Conservation (phyloP, 352 stramenopile species). For the Blastocystis sp. region DNA sequence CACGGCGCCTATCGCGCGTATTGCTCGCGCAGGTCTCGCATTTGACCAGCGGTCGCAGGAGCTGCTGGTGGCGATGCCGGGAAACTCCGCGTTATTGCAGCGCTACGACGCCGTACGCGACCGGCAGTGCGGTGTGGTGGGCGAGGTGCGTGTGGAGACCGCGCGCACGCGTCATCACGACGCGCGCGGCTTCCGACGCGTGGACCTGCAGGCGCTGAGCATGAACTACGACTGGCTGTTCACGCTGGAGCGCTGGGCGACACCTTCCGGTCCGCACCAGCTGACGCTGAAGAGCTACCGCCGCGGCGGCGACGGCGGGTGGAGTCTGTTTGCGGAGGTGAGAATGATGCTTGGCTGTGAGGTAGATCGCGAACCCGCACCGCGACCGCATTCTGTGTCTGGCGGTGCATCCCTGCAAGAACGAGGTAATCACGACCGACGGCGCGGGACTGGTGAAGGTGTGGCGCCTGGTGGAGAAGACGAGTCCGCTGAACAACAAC, state of each 20-base stretch:
- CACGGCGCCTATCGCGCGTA: background rate
- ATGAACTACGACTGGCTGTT: background rate
- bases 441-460: background rate
- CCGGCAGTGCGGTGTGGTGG: background rate
- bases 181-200: background rate
- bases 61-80: background rate
- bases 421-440: background rate
- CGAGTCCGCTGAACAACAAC: background rate
- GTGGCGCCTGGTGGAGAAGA: background rate
- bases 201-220: background rate
- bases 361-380: conserved; percentile 9
- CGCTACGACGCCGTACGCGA: background rate
- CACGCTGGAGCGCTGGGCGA: background rate
- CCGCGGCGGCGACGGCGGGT: background rate
- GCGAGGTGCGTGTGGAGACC: background rate
- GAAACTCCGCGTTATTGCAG: background rate
- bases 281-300: background rate
- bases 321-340: background rate
- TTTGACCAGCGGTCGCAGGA: background rate
- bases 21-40: background rate
- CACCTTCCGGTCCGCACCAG: background rate
- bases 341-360: too few species aligned
- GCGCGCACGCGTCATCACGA: background rate
- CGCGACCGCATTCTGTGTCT: background rate
- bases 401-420: background rate